These are phyloP conservation scores for Pachysandra terminalis DNA, from an alignment of 164 flowering plant genomes.

Conservation along the genomic window DNA sequence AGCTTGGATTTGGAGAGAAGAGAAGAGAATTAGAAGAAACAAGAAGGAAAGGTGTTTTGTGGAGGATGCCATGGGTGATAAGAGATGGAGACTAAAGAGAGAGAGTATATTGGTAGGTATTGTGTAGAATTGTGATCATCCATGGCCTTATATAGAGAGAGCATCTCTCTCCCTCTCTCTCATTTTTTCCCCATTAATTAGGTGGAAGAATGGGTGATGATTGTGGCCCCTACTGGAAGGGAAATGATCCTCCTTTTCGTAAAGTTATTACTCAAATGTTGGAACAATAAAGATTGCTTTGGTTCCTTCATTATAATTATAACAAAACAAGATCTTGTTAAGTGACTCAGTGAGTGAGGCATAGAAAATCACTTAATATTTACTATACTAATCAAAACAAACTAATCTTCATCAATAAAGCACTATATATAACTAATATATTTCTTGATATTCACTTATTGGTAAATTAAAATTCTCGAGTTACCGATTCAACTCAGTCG, in stretches of 20 bases:
- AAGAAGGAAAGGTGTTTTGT: conserved; percentile 14
- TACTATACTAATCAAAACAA: too few species aligned
- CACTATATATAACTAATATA: too few species aligned
- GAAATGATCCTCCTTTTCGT: not conserved
- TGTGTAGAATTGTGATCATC: conserved; percentile 2
- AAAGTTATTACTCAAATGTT: not conserved
- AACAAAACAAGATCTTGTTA: too few species aligned
- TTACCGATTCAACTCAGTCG: too few species aligned
- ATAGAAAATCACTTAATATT: too few species aligned
- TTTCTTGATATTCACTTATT: too few species aligned
- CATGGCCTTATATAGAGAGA: conserved; percentile 2
- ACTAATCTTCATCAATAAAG: too few species aligned
- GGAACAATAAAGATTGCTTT: not conserved
- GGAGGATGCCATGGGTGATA: conserved; percentile 23
- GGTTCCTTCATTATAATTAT: too few species aligned
- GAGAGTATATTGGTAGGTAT: not conserved
- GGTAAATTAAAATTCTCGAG: too few species aligned
- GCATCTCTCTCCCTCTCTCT: not conserved
- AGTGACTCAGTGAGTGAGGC: too few species aligned
- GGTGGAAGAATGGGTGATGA: conserved; percentile 10
- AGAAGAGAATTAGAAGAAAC: conserved; percentile 21
- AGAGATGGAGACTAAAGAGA: not conserved
- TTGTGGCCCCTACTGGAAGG: conserved; percentile 13
- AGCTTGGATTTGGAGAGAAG: conserved; percentile 27
- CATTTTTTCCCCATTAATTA: not conserved